A percentile compares a stretch with the other conserved stretches of the same genome.
phyloP scores from a whole-genome alignment of 345 rosid genomes.

The Salix koriyanagi region DNA sequence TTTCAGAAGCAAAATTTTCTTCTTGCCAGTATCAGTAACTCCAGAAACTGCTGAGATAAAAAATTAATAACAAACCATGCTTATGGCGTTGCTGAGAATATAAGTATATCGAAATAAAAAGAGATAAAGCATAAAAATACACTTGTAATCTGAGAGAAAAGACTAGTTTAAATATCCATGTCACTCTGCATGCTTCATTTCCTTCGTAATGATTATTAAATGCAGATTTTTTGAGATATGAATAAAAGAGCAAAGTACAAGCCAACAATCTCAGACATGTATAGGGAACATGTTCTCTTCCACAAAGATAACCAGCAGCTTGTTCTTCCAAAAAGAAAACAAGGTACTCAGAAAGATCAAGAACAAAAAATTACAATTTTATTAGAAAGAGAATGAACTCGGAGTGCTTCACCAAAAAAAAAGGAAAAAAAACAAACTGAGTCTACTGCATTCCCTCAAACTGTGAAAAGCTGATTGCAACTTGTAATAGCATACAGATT shows the following conservation, averaged over 20 bases:
- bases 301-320: not conserved
- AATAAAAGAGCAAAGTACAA: not conserved
- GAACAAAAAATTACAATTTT: not conserved
- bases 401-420: not conserved
- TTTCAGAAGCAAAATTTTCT: conserved; percentile 53
- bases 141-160: not conserved
- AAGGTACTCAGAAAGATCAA: not conserved
- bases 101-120: not conserved
- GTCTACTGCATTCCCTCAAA: not conserved
- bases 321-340: not conserved
- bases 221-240: not conserved
- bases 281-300: not conserved
- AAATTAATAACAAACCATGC: not conserved
- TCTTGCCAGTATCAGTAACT: conserved; percentile 37
- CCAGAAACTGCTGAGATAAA: conserved; percentile 42
- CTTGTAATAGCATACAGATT: not conserved
- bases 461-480: not conserved
- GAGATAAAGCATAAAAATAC: not conserved
- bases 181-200: not conserved
- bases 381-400: no score
- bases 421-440: not conserved
- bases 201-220: not conserved
- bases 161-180: not conserved
- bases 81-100: not conserved
- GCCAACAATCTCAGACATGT: not conserved